Conservation (phyloP, 202 grass and related monocot species). For the Eragrostis tef region DNA sequence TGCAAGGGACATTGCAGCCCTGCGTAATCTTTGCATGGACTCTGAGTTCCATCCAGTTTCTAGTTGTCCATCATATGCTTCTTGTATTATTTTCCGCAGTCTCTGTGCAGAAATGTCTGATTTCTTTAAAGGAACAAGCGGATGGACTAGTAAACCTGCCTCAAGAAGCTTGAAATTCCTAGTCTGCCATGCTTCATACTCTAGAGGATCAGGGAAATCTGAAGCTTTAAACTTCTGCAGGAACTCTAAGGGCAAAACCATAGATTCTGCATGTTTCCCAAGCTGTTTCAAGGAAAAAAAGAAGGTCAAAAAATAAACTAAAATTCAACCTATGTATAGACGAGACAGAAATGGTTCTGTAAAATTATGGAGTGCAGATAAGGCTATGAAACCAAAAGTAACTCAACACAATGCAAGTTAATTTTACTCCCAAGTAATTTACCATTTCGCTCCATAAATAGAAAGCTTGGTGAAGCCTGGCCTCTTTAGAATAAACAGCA, state of each 20-base stretch:
- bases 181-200: constrained; percentile 65
- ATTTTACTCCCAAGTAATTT: constrained; percentile 23
- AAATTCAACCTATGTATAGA: constrained; percentile 31
- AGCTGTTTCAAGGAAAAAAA: constrained; percentile 58
- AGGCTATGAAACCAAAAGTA: not conserved
- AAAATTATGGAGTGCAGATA: constrained; percentile 13
- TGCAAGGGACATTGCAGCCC: constrained; percentile 60
- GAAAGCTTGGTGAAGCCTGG: constrained; percentile 3
- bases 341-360: not conserved
- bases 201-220: constrained; percentile 65
- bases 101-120: constrained; percentile 66
- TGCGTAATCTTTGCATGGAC: constrained; percentile 66
- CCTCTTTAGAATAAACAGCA: constrained; percentile 28
- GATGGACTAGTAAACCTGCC: constrained; percentile 71
- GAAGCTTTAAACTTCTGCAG: constrained; percentile 76
- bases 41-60: constrained; percentile 75
- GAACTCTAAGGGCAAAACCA: constrained; percentile 78
- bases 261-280: constrained; percentile 64
- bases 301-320: constrained; percentile 13
- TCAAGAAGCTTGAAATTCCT: constrained; percentile 88
- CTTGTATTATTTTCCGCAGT: constrained; percentile 61
- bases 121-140: constrained; percentile 67
- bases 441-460: constrained; percentile 3
- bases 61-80: constrained; percentile 55
- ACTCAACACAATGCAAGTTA: not conserved